These are phyloP conservation scores for Tylopilus sp. DNA, from an alignment of 1,284 basidiomycete species.

Conservation along the genomic window DNA sequence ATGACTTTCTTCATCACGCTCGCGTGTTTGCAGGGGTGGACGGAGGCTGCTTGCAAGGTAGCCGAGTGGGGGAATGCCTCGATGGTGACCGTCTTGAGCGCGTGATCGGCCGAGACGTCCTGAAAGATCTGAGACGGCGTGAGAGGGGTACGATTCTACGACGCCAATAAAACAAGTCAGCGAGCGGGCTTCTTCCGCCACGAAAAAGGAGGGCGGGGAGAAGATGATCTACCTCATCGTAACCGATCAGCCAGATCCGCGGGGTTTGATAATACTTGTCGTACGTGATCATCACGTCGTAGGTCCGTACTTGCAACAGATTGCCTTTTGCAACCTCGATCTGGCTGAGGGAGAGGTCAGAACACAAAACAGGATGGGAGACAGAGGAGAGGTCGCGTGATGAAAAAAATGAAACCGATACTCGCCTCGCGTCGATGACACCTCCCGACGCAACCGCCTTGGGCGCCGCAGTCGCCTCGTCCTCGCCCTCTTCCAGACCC, in stretches of 20 bases:
- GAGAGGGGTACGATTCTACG: constrained; percentile 79
- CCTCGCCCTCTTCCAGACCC: constrained; percentile 73
- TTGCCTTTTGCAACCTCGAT: constrained; percentile 72
- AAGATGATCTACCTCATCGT: constrained; percentile 72
- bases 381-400: neutral
- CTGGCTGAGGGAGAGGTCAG: constrained; percentile 38
- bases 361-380: neutral
- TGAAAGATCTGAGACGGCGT: constrained; percentile 93
- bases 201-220: neutral
- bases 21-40: constrained; percentile 98
- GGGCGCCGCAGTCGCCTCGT: constrained; percentile 74
- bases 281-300: constrained; percentile 99
- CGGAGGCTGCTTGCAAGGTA: constrained; percentile 81
- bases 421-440: constrained; percentile 42
- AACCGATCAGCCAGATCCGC: constrained; percentile 91
- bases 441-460: constrained; percentile 38
- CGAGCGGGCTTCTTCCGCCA: constrained; percentile 2
- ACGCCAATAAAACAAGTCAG: neutral
- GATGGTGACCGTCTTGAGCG: constrained; percentile 98
- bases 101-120: constrained; percentile 96
- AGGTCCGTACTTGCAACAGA: constrained; percentile 91
- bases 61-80: constrained; percentile 94
- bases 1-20: constrained; percentile 99
- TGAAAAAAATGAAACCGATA: neutral
- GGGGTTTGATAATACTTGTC: constrained; percentile 99